phyloP scores from a whole-genome alignment of 148 eudicot species.

The Fagopyrum tataricum region DNA sequence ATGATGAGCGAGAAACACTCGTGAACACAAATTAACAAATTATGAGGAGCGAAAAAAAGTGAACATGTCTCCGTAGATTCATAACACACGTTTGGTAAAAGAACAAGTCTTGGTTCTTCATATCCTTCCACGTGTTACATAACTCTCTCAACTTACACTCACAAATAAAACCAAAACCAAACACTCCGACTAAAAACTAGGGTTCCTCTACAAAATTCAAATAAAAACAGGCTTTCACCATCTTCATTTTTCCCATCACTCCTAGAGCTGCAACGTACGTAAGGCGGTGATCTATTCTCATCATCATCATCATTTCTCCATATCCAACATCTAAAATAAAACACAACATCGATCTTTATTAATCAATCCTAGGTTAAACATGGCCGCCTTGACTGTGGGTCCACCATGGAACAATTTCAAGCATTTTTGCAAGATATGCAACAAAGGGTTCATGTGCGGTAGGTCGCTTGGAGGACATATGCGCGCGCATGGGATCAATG shows the following conservation, averaged over 20 bases:
- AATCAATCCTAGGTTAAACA: neutral
- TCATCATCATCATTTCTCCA: neutral
- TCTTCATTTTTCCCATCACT: too few relatives aligned
- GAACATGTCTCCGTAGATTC: too few relatives aligned
- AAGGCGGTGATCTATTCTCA: too few relatives aligned
- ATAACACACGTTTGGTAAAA: too few relatives aligned
- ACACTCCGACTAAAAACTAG: constrained; percentile 73
- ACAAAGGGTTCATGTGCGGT: constrained; percentile 87
- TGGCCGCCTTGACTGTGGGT: constrained; percentile 39
- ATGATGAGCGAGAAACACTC: too few relatives aligned
- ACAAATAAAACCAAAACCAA: constrained; percentile 23
- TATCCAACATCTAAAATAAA: neutral
- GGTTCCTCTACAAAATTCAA: constrained; percentile 41
- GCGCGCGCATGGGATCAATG: constrained; percentile 93
- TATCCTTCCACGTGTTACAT: constrained; percentile 50
- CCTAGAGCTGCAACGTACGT: too few relatives aligned
- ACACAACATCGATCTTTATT: neutral
- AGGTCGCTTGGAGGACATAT: constrained; percentile 93
- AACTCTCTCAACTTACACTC: constrained; percentile 24
- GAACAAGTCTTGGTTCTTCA: too few relatives aligned
- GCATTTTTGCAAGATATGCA: constrained; percentile 80
- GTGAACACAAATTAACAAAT: too few relatives aligned
- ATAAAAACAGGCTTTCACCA: constrained; percentile 19
- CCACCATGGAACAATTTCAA: constrained; percentile 48
- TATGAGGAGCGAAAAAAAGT: too few relatives aligned